These are phyloP conservation scores for Botrytis squamosa DNA, from an alignment of 2,329 filamentous ascomycete genomes.

Conservation along the genomic window DNA sequence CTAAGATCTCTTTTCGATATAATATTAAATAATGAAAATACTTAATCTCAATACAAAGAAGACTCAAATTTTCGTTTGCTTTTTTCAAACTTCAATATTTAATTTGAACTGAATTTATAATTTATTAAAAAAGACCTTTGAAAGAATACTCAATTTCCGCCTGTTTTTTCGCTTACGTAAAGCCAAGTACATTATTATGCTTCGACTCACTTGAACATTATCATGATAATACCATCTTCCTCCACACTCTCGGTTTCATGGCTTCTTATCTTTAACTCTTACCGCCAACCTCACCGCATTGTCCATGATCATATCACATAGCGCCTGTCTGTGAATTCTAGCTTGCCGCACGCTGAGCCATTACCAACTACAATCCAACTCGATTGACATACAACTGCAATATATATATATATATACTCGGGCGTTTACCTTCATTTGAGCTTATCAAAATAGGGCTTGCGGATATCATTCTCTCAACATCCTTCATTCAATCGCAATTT, in stretches of 20 bases:
- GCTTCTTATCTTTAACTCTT: background rate
- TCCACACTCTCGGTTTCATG: background rate
- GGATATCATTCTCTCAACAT: background rate
- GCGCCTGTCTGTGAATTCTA: background rate
- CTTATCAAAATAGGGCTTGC: background rate
- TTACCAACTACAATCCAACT: background rate
- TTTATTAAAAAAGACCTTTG: too few relatives aligned
- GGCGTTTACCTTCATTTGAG: background rate
- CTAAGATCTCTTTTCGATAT: too few relatives aligned
- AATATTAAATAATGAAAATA: too few relatives aligned
- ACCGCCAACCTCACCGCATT: too few relatives aligned
- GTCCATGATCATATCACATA: background rate
- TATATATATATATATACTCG: background rate
- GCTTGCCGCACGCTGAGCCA: background rate
- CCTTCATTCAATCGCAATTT: background rate
- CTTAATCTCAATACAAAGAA: too few relatives aligned
- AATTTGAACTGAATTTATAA: too few relatives aligned
- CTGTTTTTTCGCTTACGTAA: too few relatives aligned
- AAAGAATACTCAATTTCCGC: too few relatives aligned
- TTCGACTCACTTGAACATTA: background rate
- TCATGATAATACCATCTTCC: background rate
- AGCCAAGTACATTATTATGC: background rate
- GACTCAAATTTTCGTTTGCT: too few relatives aligned
- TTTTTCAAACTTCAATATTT: too few relatives aligned
- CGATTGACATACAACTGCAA: background rate